These are phyloP conservation scores for Monosporascus sp. DNA, from an alignment of 2,329 filamentous ascomycete genomes.

Conservation along the genomic window DNA sequence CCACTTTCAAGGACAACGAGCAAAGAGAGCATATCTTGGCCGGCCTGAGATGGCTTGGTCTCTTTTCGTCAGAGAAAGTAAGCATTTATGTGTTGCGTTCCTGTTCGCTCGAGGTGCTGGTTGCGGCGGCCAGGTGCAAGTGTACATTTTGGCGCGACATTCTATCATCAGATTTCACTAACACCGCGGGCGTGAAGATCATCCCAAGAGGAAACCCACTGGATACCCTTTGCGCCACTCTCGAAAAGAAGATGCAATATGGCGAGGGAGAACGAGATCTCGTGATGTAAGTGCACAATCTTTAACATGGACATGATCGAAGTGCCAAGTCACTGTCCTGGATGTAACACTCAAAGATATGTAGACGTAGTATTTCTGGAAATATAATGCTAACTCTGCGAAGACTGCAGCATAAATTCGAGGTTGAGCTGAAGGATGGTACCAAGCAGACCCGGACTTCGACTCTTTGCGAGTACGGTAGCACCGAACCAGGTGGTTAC, in stretches of 20 bases:
- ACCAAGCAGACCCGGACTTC: conserved; percentile 70
- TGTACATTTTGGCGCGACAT: conserved; percentile 1
- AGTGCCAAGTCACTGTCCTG: background rate
- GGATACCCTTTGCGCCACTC: conserved; percentile 83
- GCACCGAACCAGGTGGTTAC: conserved; percentile 62
- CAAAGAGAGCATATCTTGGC: conserved; percentile 65
- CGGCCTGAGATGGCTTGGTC: conserved; percentile 67
- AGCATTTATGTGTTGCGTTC: conserved; percentile 20
- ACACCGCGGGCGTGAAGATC: conserved; percentile 12
- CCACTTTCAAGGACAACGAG: conserved; percentile 62
- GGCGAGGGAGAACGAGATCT: conserved; percentile 78
- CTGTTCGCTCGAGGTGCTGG: conserved; percentile 64
- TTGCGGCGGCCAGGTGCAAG: background rate
- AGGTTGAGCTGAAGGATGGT: conserved; percentile 78
- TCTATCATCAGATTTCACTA: background rate
- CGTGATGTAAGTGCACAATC: conserved; percentile 45
- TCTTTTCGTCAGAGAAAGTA: conserved; percentile 3
- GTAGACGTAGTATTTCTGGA: background rate
- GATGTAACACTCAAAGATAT: no score
- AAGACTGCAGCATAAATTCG: conserved; percentile 72
- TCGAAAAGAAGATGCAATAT: conserved; percentile 91
- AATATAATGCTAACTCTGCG: background rate
- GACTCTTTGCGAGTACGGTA: conserved; percentile 77
- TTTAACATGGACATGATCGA: background rate
- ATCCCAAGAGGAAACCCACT: conserved; percentile 66